Evolutionary conservation across 2,329 filamentous ascomycete genomes (phyloP), one percentile per base, ranked within the genome.

Genomic region (Microcyclosporella mali): DNA sequence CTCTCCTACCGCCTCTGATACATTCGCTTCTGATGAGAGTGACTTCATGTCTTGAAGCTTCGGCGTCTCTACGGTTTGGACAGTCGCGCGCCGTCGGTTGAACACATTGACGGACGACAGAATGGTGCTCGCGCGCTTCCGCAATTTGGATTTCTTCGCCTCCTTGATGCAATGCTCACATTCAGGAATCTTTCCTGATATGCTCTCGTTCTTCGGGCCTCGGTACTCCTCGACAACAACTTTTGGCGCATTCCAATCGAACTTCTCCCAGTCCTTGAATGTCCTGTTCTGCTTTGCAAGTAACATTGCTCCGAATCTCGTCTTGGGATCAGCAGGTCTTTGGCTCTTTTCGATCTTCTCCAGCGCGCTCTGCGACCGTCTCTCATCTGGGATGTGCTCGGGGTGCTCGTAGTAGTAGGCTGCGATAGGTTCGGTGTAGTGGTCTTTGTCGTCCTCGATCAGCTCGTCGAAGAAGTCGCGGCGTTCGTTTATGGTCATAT

Each of bases 131-230:
- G 21, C 21, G 21, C 21, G 21, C 21, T 25, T 25, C 21, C 21
- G 21, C 21, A 25, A 9, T 9, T 25, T 25, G 6, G 21, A 25
- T 9, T 25, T 37, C 17, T 32, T 37, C 3, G 34, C 35, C 8
- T 38, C 11, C 18, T 28, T 17, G 7, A 35, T 16, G 34, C 36
- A 44, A 32, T 44, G 41, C 31, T 36, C 21, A 28, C 41, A 44
- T 10, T 19, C 21, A 2, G 18, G 16, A 2, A 14, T 4, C 2
- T 34, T 34, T 8, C 34, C 41, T 1, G 35, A 34, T 6, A 17
- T 32, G 1, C 9, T 12, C 15, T 43, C 41, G n/a, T 29, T 15
- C 16, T 21, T 44, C 7, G 41, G 41, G 8, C 41, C 41, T 4
- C 34, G 12, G 12, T 15, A 12, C 25, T 25, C 18, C 12, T 44